phyloP scores from a whole-genome alignment of 805 yeast species.

The Torulaspora microellipsoides region DNA sequence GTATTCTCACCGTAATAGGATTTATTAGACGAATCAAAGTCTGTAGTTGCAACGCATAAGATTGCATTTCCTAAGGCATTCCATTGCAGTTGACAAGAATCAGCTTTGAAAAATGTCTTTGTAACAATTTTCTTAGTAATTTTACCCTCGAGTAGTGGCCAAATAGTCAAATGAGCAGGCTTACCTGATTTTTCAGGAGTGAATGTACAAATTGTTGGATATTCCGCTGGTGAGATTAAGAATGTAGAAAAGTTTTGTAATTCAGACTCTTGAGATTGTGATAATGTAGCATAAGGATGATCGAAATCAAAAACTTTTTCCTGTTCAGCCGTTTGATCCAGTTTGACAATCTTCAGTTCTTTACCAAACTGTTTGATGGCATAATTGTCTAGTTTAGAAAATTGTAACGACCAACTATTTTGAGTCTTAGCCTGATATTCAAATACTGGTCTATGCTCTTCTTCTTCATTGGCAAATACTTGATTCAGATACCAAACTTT shows the following conservation, averaged over 20 bases:
- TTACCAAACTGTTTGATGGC: slow-evolving; percentile 29
- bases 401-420: slow-evolving; percentile 65
- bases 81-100: slow-evolving; percentile 89
- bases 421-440: slow-evolving; percentile 77
- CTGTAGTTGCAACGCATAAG: slow-evolving; percentile 89
- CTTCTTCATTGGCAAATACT: slow-evolving; percentile 37
- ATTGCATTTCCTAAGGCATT: slow-evolving; percentile 91
- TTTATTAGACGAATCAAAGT: slow-evolving; percentile 89
- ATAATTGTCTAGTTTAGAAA: slow-evolving; percentile 34
- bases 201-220: slow-evolving; percentile 86
- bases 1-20: slow-evolving; percentile 97
- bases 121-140: slow-evolving; percentile 66
- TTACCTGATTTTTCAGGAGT: slow-evolving; percentile 81
- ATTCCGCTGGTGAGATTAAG: slow-evolving; percentile 82
- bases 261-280: slow-evolving; percentile 36
- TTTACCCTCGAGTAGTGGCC: slow-evolving; percentile 40
- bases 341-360: slow-evolving; percentile 31
- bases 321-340: slow-evolving; percentile 39
- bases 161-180: slow-evolving; percentile 85
- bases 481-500: slow-evolving; percentile 60
- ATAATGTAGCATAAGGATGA: slow-evolving; percentile 57
- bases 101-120: slow-evolving; percentile 93
- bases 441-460: slow-evolving; percentile 20
- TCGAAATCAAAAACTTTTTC: slow-evolving; percentile 40
- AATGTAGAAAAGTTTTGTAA: slow-evolving; percentile 39